A percentile compares a stretch with the other conserved stretches of the same genome.
Evolutionary conservation across 345 rosid genomes (phyloP).

Genomic region (Cochlearia excelsa): DNA sequence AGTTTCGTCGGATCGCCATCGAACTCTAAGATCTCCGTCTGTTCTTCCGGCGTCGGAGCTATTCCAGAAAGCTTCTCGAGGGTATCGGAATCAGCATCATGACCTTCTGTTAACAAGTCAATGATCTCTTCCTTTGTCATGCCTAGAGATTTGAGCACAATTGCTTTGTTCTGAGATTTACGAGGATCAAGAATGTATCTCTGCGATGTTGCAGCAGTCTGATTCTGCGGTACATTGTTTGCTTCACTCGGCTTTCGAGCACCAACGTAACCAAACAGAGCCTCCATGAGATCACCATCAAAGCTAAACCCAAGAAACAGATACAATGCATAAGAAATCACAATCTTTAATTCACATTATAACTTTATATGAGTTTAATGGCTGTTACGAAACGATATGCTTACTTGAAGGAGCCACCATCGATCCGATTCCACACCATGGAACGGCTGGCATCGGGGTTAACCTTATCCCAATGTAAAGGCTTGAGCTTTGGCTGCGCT

Average conservation of each 20-base stretch:
- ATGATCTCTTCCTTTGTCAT: slow-evolving; percentile 57
- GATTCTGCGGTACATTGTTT: slow-evolving; percentile 18
- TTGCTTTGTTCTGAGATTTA: slow-evolving; percentile 80
- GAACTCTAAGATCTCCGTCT: slow-evolving; percentile 51
- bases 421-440: slow-evolving; percentile 85
- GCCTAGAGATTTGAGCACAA: slow-evolving; percentile 67
- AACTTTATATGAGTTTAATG: slow-evolving; percentile 9
- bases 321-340: not conserved
- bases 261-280: slow-evolving; percentile 71
- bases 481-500: slow-evolving; percentile 60
- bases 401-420: slow-evolving; percentile 81
- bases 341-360: not conserved
- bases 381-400: not conserved
- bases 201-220: slow-evolving; percentile 37
- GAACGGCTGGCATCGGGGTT: slow-evolving; percentile 55
- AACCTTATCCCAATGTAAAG: slow-evolving; percentile 88
- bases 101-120: slow-evolving; percentile 54
- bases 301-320: slow-evolving; percentile 43
- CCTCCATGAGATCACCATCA: slow-evolving; percentile 90
- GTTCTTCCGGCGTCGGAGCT: slow-evolving; percentile 72
- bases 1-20: slow-evolving; percentile 52
- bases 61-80: slow-evolving; percentile 79
- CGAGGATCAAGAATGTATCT: slow-evolving; percentile 62
- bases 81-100: slow-evolving; percentile 54
- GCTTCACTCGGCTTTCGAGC: slow-evolving; percentile 45